A percentile compares a stretch with the other conserved stretches of the same genome.
Conservation (phyloP, 768 basidiomycete species). For the Boletellus emodensis region DNA sequence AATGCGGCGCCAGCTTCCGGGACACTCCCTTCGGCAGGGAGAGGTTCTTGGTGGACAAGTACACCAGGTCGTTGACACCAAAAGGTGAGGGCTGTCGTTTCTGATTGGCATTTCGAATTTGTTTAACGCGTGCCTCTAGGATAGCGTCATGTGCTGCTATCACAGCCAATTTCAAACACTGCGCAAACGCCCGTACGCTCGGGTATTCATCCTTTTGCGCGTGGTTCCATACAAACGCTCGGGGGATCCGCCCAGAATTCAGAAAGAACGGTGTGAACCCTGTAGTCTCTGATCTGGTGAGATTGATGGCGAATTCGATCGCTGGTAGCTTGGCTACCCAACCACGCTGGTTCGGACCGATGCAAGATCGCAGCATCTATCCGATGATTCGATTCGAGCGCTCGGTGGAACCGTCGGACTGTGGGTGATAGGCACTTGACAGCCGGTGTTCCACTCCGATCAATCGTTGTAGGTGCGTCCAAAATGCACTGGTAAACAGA, state of each 20-base stretch:
- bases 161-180: conserved; percentile 24
- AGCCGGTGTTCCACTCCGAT: conserved; percentile 5
- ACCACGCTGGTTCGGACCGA: conserved; percentile 5
- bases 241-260: conserved; percentile 6
- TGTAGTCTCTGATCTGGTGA: conserved; percentile 7
- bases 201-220: conserved; percentile 9
- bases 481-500: conserved; percentile 26
- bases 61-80: no score
- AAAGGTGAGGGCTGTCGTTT: not conserved
- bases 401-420: conserved; percentile 33
- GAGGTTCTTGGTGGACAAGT: no score
- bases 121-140: conserved; percentile 29
- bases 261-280: conserved; percentile 21
- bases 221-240: conserved; percentile 18
- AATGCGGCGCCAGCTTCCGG: no score
- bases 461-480: conserved; percentile 10
- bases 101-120: conserved; percentile 29
- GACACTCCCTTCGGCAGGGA: no score
- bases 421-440: conserved; percentile 29
- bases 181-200: conserved; percentile 28
- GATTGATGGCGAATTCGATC: conserved; percentile 26
- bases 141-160: conserved; percentile 33
- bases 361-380: conserved; percentile 7
- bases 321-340: conserved; percentile 3
- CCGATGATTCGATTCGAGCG: conserved; percentile 7